Evolutionary conservation across 495 filamentous ascomycete species (phyloP), one percentile per base, ranked within the genome.

Genomic region (Penicillium bialowiezense): DNA sequence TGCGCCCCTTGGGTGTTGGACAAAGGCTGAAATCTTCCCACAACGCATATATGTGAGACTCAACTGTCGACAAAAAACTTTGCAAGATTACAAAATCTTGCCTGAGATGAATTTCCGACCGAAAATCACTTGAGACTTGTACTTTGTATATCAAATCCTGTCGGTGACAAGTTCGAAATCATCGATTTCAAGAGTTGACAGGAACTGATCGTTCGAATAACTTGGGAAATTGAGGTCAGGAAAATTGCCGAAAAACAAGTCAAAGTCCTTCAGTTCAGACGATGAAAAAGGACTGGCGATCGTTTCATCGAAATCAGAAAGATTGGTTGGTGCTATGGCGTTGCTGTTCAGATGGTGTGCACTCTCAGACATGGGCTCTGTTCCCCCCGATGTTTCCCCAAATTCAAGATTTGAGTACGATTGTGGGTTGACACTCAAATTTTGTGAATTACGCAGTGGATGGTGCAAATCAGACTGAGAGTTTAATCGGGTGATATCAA

Each of bases 151-250:
- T 35, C n/a, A 26, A 35, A 26, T 19, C n/a, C 28, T 8, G 14
- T 21, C 12, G 14, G 13, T 15, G 12, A 2, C 36, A 40, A 33
- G 32, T 20, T 40, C 45, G 3, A 40, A 48, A 13, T 32, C 45
- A 1, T 32, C 9, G 35, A 47, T 26, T 5, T 53, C 54, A 8
- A 38, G 41, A 31, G 40, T 32, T 10, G 41, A 21, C 28, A 57
- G 44, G 2, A 43, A 51, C 23, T 51, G 51, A 29, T 60, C 36
- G 18, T 40, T 39, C n/a, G 47, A 33, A 14, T 29, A 38, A 12
- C 33, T 64, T 3, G 60, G 60, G 18, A 60, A 43, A 29, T 51
- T 58, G 28, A 64, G 51, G 41, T 64, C 52, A 19, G 53, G 24
- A 15, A 64, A 58, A 45, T 64, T 58, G 7, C 38, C 41, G 5